phyloP scores from a whole-genome alignment of 2,329 filamentous ascomycete genomes.

The Nannizziopsis barbatae region DNA sequence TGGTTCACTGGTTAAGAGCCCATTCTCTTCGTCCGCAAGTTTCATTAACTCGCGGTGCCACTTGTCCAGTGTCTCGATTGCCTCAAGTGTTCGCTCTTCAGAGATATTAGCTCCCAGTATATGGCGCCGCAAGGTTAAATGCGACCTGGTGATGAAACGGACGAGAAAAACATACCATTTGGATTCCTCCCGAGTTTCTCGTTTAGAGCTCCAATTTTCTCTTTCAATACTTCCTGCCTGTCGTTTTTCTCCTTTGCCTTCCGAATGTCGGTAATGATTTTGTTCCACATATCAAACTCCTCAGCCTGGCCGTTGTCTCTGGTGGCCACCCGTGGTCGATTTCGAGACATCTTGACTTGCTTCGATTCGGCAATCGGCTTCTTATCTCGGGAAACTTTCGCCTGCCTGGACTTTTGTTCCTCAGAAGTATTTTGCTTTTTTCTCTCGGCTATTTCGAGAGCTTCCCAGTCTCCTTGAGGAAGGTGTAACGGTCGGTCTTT shows the following conservation, averaged over 20 bases:
- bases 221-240: slow-evolving; percentile 32
- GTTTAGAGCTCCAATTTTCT: slow-evolving; percentile 37
- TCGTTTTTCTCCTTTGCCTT: slow-evolving; percentile 37
- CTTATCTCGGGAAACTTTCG: neutral
- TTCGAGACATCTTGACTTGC: slow-evolving; percentile 30
- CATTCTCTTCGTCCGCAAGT: slow-evolving; percentile 39
- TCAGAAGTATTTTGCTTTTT: too few relatives aligned
- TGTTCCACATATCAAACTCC: slow-evolving; percentile 37
- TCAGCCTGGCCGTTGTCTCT: slow-evolving; percentile 36
- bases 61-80: slow-evolving; percentile 36
- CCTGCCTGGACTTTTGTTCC: neutral
- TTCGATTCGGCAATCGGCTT: neutral
- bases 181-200: slow-evolving; percentile 36
- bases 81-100: slow-evolving; percentile 28
- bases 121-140: neutral
- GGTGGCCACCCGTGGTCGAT: slow-evolving; percentile 31
- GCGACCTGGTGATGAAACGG: neutral
- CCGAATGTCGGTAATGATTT: slow-evolving; percentile 33
- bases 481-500: too few relatives aligned
- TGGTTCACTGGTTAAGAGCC: slow-evolving; percentile 39
- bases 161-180: slow-evolving; percentile 20
- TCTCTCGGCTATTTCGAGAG: slow-evolving; percentile 16
- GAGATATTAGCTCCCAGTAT: neutral
- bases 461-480: slow-evolving; percentile 20
- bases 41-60: slow-evolving; percentile 38